Base-by-base conservation (phyloP, 1,284 basidiomycete genomes). In the Psilocybe mexicana region DNA sequence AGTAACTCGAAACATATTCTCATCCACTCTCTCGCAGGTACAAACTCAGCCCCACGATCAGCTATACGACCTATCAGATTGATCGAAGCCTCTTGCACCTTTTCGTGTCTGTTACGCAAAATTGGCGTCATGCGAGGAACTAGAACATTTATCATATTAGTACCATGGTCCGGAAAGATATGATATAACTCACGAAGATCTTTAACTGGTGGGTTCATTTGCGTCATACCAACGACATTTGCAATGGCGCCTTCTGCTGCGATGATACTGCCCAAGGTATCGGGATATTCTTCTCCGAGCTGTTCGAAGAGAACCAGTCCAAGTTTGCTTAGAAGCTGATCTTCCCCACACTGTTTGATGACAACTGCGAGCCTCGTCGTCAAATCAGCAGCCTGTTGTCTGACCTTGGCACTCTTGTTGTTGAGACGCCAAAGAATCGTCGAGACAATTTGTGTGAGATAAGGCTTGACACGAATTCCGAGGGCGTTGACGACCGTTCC, bases 91-190 rank as follows among this genome's bases (percentile, higher is more conserved):
- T 99, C 97, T 74, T 99, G 97, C 63, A 99, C 97, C 74, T 99
- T 99, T 74, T 99, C 97, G 74, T 99, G 97, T 71, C 97, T 86
- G 74, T 99, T 99, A 66, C 96, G 91, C 59, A 99, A 81, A 77
- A 99, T 99, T 2, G 97, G 97, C 1, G 96, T 99, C 96, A 99
- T 98, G 60, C 97, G 94, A 23, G 97, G 97, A 42, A 99, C 93
- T 96, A 69, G 0, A 57, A 57, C 57, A 45, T 59, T 56, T 44
- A 18, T 51, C 55, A 60, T 30, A 54, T 67, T 4, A 68, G 61
- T 63, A 53, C 50, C 58, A 3, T 11, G 7, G 24, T 3, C 44
- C 14, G 36, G 11, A 38, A 33, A 35, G 26, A 40, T 38, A 40
- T 14, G 3, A 46, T 6, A 12, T 11, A 63, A 69, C 94, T 85